Evolutionary conservation across 139 green algal genomes (phyloP), one percentile per base, ranked within the genome.

Genomic region (Spirogloea muscicola): DNA sequence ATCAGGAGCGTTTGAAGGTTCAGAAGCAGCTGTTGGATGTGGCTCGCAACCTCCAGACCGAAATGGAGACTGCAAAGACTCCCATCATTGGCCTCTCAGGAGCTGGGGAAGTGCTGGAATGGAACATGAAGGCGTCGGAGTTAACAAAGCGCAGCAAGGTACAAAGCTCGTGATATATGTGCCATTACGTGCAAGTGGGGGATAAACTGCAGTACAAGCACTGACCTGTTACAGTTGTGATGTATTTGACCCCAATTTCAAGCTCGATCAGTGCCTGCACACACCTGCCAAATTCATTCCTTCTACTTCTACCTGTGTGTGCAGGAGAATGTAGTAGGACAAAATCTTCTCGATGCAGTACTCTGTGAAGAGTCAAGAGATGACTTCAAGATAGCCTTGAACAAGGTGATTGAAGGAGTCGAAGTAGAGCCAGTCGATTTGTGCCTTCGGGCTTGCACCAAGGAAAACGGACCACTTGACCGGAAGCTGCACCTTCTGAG

Each of bases 41-140:
- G 16, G 3, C 65, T 2, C 44, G 39, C 0, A 68, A 33, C 52
- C 65, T 68, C 0, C 40, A 74, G 36, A 60, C 25, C 3, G 34
- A 74, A 9, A 43, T 74, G 1, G 65, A 74, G 21, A 49, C 38
- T 27, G 65, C 65, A 43, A 33, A 60, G 16, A 60, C 34, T 5
- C 65, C 65, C 44, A 74, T 74, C 42, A 74, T 74, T 7, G 65
- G 65, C 44, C 49, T 74, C 38, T 67, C 25, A 27, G 49, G 65
- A 10, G 39, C 49, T 10, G 65, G 65, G 25, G 49, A 38, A 0
- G 65, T 69, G 0, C 37, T 36, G 3, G 65, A 74, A 9, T 74
- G 52, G 44, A 74, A 74, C 52, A 60, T 10, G 37, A 29, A 34
- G 34, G 65, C 52, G 1, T 33, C 65, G 6, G 40, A 40, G 18